phyloP scores from a whole-genome alignment of 352 stramenopile species.

The Aphanomyces cochlioides region DNA sequence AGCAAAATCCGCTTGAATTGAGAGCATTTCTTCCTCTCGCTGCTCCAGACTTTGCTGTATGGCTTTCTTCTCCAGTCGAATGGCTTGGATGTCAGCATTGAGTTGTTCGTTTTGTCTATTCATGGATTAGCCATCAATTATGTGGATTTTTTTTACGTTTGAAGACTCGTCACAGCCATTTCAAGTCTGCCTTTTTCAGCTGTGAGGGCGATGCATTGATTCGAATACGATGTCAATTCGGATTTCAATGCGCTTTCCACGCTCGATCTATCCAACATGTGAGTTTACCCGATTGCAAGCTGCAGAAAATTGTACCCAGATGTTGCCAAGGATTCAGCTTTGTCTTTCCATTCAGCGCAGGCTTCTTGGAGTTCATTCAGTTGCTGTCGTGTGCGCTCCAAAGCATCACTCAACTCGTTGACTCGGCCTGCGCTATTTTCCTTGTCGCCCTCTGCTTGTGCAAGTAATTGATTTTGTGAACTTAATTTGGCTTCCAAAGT shows the following conservation, averaged over 20 bases:
- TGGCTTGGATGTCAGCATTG: conserved; percentile 34
- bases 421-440: background rate
- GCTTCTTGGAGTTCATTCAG: conserved; percentile 30
- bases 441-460: conserved; percentile 24
- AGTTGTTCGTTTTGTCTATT: conserved; percentile 39
- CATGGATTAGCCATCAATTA: background rate
- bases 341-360: conserved; percentile 47
- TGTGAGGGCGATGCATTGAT: conserved; percentile 36
- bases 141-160: background rate
- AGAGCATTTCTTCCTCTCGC: conserved; percentile 37
- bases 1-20: conserved; percentile 32
- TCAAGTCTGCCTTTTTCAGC: conserved; percentile 47
- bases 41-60: conserved; percentile 36
- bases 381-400: background rate
- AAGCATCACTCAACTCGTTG: background rate
- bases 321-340: conserved; percentile 49
- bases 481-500: conserved; percentile 33
- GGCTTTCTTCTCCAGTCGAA: conserved; percentile 41
- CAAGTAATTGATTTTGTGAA: conserved; percentile 26
- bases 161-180: conserved; percentile 21
- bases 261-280: conserved; percentile 33
- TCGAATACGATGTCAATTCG: conserved; percentile 45
- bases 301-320: conserved; percentile 56
- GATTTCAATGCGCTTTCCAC: conserved; percentile 40
- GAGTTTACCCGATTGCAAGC: too few relatives aligned